Conservation (phyloP, 2,329 filamentous ascomycete species). For the Trichoderma simmonsii region DNA sequence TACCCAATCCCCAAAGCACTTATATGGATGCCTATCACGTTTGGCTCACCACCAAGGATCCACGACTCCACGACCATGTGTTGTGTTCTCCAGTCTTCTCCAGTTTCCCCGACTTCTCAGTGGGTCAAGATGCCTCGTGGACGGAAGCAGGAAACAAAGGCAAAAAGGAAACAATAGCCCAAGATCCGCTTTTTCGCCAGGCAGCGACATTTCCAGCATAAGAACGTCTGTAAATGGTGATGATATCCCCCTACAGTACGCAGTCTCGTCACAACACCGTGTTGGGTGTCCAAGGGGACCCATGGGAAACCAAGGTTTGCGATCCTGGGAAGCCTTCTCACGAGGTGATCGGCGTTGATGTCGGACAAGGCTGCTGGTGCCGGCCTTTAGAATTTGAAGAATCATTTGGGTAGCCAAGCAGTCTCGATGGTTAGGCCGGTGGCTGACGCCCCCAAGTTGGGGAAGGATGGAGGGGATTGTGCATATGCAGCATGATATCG, state of each 20-base stretch:
- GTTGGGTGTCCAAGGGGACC: background rate
- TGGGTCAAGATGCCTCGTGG: constrained; percentile 11
- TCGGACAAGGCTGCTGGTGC: background rate
- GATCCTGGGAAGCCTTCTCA: background rate
- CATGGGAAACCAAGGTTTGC: background rate
- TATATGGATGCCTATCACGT: background rate
- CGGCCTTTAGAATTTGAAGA: background rate
- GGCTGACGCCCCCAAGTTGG: background rate
- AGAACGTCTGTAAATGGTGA: background rate
- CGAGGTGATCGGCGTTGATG: constrained; percentile 12
- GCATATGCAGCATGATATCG: background rate
- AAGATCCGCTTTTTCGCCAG: constrained; percentile 14
- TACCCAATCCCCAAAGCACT: background rate
- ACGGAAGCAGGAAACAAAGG: background rate
- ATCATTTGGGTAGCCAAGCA: background rate
- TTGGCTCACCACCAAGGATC: background rate
- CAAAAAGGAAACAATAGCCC: background rate
- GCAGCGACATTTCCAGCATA: constrained; percentile 1
- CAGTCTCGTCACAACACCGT: background rate
- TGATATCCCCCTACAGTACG: constrained; percentile 9
- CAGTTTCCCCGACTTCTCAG: background rate
- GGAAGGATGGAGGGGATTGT: background rate
- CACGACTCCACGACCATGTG: background rate
- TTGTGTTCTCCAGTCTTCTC: background rate
- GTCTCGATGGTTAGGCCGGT: background rate